A percentile compares a stretch with the other conserved stretches of the same genome.
Evolutionary conservation across 2,329 filamentous ascomycete genomes (phyloP).

Genomic region (Botrytis aclada): DNA sequence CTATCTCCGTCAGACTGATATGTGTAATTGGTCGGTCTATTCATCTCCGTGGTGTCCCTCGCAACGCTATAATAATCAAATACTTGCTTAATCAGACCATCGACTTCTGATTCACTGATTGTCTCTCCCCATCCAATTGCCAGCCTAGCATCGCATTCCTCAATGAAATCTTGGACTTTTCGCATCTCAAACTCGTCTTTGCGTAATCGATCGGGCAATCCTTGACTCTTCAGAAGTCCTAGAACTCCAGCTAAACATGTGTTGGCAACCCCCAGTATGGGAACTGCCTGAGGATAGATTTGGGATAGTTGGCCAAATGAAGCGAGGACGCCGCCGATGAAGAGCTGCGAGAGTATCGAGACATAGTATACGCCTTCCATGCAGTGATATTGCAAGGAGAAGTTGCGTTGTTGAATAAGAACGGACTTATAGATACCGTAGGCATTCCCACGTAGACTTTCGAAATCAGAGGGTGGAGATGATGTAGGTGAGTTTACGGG

Average conservation of each 20-base stretch:
- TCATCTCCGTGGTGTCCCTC: slow-evolving; percentile 34
- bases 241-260: slow-evolving; percentile 61
- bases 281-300: slow-evolving; percentile 51
- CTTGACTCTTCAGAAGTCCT: slow-evolving; percentile 52
- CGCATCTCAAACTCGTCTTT: slow-evolving; percentile 48
- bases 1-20: slow-evolving; percentile 46
- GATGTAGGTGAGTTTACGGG: not conserved
- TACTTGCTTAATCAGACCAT: slow-evolving; percentile 28
- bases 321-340: slow-evolving; percentile 48
- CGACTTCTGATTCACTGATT: slow-evolving; percentile 26
- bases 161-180: slow-evolving; percentile 51
- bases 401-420: slow-evolving; percentile 38
- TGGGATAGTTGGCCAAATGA: slow-evolving; percentile 46
- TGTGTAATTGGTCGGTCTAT: slow-evolving; percentile 30
- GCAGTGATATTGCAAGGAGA: slow-evolving; percentile 38
- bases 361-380: slow-evolving; percentile 43
- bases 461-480: slow-evolving; percentile 23
- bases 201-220: slow-evolving; percentile 47
- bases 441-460: slow-evolving; percentile 23
- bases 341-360: slow-evolving; percentile 46
- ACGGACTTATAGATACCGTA: slow-evolving; percentile 42
- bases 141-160: slow-evolving; percentile 50
- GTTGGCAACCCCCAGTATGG: slow-evolving; percentile 59
- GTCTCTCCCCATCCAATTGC: slow-evolving; percentile 30
- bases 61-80: slow-evolving; percentile 33